Percentiles rank a stretch among this genome's conserved stretches.
Conservation (phyloP, 31 red algal species). For the Asparagopsis taxiformis region DNA sequence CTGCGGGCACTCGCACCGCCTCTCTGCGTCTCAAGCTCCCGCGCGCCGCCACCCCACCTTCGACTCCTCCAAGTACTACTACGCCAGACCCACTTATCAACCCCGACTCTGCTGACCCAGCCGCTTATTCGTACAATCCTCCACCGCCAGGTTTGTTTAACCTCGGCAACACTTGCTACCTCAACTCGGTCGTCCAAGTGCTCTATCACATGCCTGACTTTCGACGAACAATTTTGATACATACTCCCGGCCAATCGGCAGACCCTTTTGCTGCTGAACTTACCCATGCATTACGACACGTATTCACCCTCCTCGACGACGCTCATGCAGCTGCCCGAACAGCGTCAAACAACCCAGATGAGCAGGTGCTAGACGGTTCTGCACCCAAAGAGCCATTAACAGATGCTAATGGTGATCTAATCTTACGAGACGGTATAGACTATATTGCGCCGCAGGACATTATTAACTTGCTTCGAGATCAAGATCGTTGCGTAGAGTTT, state of each 20-base stretch:
- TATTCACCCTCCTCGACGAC: background rate
- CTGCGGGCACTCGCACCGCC: background rate
- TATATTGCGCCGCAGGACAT: slow-evolving; percentile 58
- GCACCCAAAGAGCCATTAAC: background rate
- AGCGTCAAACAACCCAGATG: background rate
- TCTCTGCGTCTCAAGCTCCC: background rate
- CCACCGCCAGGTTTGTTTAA: slow-evolving; percentile 81
- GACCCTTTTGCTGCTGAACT: slow-evolving; percentile 33
- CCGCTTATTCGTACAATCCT: background rate
- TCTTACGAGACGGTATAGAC: slow-evolving; percentile 41
- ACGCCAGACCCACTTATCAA: background rate
- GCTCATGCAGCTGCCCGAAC: slow-evolving; percentile 7
- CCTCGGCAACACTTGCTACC: slow-evolving; percentile 96
- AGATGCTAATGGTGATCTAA: slow-evolving; percentile 2
- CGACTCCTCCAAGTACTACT: background rate
- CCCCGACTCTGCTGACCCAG: background rate
- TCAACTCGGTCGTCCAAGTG: slow-evolving; percentile 90
- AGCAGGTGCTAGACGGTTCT: too few relatives aligned
- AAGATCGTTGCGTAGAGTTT: slow-evolving; percentile 52
- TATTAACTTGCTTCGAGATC: slow-evolving; percentile 52
- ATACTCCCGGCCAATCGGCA: background rate
- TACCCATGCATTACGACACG: slow-evolving; percentile 5
- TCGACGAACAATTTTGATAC: slow-evolving; percentile 29
- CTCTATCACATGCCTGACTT: slow-evolving; percentile 76
- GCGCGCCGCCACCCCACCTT: background rate